Evolutionary conservation across 352 stramenopile genomes (phyloP).

Genomic region (Aphanomyces invadans): DNA sequence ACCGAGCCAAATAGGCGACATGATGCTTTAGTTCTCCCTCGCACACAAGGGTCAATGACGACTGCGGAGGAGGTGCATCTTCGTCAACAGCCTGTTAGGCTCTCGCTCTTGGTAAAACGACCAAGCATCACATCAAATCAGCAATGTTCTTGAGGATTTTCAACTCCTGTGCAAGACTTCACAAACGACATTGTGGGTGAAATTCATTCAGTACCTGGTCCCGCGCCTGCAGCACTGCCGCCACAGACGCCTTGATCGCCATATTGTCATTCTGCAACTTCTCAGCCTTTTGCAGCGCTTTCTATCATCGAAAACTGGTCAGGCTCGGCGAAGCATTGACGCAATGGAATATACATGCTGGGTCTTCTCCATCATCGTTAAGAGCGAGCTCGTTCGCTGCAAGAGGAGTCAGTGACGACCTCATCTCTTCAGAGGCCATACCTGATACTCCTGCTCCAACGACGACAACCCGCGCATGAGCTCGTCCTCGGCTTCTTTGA

Average conservation of each 20-base stretch:
- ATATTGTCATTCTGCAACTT: slow-evolving; percentile 19
- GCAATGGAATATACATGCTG: slow-evolving; percentile 5
- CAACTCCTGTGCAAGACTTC: neutral
- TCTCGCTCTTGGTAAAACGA: neutral
- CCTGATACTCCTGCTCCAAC: slow-evolving; percentile 23
- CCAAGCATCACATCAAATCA: slow-evolving; percentile 3
- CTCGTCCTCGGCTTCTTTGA: slow-evolving; percentile 24
- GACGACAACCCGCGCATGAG: slow-evolving; percentile 19
- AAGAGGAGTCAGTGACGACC: neutral
- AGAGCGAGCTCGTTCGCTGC: slow-evolving; percentile 16
- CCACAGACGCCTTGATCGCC: slow-evolving; percentile 23
- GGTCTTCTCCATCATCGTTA: slow-evolving; percentile 21
- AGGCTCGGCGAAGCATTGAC: neutral
- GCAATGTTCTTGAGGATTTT: slow-evolving; percentile 25
- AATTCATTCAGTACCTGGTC: slow-evolving; percentile 2
- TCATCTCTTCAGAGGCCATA: no score
- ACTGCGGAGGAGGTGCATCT: neutral
- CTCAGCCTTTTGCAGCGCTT: slow-evolving; percentile 3
- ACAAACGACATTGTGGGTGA: neutral
- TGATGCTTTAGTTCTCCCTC: no score
- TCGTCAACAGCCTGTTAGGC: neutral
- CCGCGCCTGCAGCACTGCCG: slow-evolving; percentile 11
- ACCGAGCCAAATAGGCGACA: no score
- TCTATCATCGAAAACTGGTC: neutral
- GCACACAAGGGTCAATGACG: neutral